A percentile compares a stretch with the other conserved stretches of the same genome.
phyloP scores from a whole-genome alignment of 192 early-diverging fungal species.

The Piromyces finnis region DNA sequence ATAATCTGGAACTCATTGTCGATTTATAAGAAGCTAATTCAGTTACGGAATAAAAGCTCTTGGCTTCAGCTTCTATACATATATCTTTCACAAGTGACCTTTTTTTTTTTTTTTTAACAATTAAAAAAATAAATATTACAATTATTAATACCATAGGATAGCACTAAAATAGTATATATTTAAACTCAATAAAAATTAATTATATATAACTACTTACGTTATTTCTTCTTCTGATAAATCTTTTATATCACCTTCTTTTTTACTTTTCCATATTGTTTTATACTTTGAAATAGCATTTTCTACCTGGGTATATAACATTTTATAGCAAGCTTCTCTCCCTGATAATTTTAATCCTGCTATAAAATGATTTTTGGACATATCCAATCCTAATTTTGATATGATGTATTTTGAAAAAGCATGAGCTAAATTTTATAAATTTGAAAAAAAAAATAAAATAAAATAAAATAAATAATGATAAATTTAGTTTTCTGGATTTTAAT shows the following conservation, averaged over 20 bases:
- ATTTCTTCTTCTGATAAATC: neutral
- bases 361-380: neutral
- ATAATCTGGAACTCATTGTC: neutral
- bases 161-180: too few relatives aligned
- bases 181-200: too few relatives aligned
- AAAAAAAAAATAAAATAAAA: neutral
- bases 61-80: neutral
- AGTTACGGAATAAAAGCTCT: neutral
- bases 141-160: too few relatives aligned
- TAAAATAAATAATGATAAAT: too few relatives aligned
- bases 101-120: neutral
- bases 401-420: neutral
- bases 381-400: neutral
- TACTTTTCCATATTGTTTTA: neutral
- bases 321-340: neutral
- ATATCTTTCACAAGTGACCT: neutral
- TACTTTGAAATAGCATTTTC: neutral
- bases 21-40: neutral
- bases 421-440: neutral
- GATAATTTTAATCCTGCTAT: neutral
- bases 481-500: too few relatives aligned
- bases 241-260: neutral
- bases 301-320: neutral
- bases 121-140: neutral
- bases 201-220: neutral